Conservation (phyloP, 768 basidiomycete genomes). For the Tricholoma sp. region DNA sequence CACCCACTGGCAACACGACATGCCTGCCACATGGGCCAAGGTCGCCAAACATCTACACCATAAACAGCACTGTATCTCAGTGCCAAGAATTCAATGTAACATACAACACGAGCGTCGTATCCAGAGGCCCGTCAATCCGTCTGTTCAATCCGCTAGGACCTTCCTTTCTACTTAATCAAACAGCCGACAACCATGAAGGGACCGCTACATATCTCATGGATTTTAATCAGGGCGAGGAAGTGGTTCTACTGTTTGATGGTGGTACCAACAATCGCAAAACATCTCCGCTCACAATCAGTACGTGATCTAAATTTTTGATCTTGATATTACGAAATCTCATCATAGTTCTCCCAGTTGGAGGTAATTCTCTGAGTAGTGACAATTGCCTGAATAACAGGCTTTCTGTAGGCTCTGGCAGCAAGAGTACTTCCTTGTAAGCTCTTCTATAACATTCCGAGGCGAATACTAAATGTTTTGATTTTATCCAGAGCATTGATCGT, state of each 20-base stretch:
- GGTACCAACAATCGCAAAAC: conserved; percentile 27
- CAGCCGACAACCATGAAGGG: conserved; percentile 24
- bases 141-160: conserved; percentile 32
- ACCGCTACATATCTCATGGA: conserved; percentile 39
- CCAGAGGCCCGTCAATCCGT: conserved; percentile 29
- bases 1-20: conserved; percentile 30
- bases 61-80: conserved; percentile 34
- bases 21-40: conserved; percentile 30
- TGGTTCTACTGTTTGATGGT: conserved; percentile 43
- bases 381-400: conserved; percentile 10
- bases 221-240: conserved; percentile 28
- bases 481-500: conserved; percentile 38
- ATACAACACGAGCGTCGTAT: conserved; percentile 30
- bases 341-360: conserved; percentile 24
- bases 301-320: conserved; percentile 9
- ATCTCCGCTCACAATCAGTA: conserved; percentile 38
- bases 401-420: neutral
- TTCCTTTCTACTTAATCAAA: conserved; percentile 25
- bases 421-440: conserved; percentile 15
- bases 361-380: conserved; percentile 23
- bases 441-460: neutral
- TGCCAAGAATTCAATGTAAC: conserved; percentile 44
- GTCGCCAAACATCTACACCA: conserved; percentile 23
- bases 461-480: neutral
- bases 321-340: neutral